phyloP scores from a whole-genome alignment of 768 basidiomycete species.

The Dendrothele bispora region DNA sequence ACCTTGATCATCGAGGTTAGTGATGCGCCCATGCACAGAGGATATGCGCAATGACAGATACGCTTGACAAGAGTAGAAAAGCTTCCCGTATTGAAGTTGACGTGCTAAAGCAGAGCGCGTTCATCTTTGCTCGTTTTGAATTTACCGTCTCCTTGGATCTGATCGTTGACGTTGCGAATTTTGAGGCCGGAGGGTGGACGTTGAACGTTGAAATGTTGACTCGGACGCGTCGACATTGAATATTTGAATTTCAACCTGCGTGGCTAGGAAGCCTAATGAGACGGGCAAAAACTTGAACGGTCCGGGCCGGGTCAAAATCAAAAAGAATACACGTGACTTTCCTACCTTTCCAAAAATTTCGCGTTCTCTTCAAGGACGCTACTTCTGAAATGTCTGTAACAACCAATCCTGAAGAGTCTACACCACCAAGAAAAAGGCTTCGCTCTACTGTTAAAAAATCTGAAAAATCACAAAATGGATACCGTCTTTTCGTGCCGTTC shows the following conservation, averaged over 20 bases:
- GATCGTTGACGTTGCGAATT: no score
- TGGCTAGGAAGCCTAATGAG: not conserved
- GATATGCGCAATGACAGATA: no score
- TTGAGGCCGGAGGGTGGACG: no score
- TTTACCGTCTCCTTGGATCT: no score
- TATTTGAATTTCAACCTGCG: not conserved
- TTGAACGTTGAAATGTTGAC: no score
- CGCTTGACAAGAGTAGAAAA: no score
- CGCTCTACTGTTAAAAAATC: conserved; percentile 32
- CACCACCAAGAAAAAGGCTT: conserved; percentile 53
- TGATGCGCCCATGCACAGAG: no score
- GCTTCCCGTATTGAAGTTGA: no score
- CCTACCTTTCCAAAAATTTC: not conserved
- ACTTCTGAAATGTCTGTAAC: not conserved
- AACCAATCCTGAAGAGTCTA: conserved; percentile 16
- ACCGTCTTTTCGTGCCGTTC: conserved; percentile 85
- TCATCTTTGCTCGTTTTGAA: no score
- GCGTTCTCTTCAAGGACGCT: not conserved
- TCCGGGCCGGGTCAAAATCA: not conserved
- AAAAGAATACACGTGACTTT: not conserved
- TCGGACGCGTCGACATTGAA: no score
- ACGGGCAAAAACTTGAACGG: not conserved
- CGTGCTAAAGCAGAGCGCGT: no score
- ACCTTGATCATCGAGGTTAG: no score
- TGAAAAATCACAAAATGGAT: conserved; percentile 29